Conservation (phyloP, 441 rosid species). For the Raphanus hybrid region DNA sequence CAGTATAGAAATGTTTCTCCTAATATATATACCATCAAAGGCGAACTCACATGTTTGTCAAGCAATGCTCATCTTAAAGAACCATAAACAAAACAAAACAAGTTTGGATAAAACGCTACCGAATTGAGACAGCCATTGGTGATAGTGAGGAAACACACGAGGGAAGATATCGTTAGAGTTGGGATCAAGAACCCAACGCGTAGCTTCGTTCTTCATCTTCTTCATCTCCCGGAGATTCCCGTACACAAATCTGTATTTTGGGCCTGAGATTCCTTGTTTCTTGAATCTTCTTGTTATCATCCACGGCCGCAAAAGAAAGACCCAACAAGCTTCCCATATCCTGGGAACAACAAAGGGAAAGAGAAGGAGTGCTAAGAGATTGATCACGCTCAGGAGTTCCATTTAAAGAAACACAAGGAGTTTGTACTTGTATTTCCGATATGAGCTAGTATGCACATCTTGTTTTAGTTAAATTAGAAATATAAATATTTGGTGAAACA, state of each 20-base stretch:
- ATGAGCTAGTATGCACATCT: background rate
- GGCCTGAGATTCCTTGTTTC: constrained; percentile 38
- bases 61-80: background rate
- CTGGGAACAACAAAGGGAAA: constrained; percentile 16
- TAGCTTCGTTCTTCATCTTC: constrained; percentile 29
- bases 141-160: constrained; percentile 21
- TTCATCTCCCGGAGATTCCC: constrained; percentile 30
- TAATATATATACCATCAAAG: constrained; percentile 12
- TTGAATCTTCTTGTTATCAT: constrained; percentile 32
- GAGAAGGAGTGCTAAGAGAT: constrained; percentile 29
- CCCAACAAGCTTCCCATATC: constrained; percentile 29
- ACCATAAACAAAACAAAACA: background rate
- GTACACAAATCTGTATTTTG: constrained; percentile 25
- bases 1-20: constrained; percentile 56
- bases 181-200: constrained; percentile 8
- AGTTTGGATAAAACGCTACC: constrained; percentile 7
- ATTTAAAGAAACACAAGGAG: constrained; percentile 5
- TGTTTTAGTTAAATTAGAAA: background rate
- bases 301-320: constrained; percentile 29
- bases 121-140: constrained; percentile 33
- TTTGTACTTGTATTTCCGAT: background rate
- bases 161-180: constrained; percentile 30
- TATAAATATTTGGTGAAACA: background rate
- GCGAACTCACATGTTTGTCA: background rate
- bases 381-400: constrained; percentile 30